Evolutionary conservation across 768 basidiomycete genomes (phyloP).

Genomic region (Neoboletus brunneissimus): DNA sequence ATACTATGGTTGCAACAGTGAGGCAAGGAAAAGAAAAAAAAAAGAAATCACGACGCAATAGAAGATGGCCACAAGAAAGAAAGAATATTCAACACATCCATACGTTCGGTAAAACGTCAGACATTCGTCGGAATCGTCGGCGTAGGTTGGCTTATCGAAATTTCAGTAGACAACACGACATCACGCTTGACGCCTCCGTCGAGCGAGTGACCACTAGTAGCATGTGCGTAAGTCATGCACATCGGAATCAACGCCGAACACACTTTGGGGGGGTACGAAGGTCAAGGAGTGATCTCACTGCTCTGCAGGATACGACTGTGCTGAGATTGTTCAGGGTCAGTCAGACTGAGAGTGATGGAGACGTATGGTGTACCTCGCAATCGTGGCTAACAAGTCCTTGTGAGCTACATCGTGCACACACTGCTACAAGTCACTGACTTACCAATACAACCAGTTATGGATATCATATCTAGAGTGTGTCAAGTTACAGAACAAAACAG

Average conservation of each 20-base stretch:
- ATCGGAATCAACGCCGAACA: not conserved
- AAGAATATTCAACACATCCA: not conserved
- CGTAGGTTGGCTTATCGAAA: not conserved
- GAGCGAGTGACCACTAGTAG: too few relatives aligned
- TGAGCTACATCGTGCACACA: not conserved
- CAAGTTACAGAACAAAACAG: not conserved
- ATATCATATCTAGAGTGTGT: not conserved
- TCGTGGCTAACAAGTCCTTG: not conserved
- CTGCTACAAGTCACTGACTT: not conserved
- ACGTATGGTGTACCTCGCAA: not conserved
- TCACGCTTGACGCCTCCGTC: not conserved
- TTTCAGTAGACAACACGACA: not conserved
- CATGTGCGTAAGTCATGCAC: not conserved
- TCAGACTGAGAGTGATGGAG: not conserved
- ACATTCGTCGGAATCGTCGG: not conserved
- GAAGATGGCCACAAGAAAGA: not conserved
- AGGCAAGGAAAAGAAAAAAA: not conserved
- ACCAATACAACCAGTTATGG: slow-evolving; percentile 2
- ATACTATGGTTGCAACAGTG: not conserved
- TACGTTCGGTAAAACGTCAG: too few relatives aligned
- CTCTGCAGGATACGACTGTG: not conserved
- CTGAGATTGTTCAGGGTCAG: not conserved
- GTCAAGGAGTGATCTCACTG: not conserved
- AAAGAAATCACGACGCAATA: not conserved
- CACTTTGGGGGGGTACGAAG: not conserved